A percentile compares a stretch with the other conserved stretches of the same genome.
Evolutionary conservation across 495 filamentous ascomycete species (phyloP).

Genomic region (Penicillium soppii): DNA sequence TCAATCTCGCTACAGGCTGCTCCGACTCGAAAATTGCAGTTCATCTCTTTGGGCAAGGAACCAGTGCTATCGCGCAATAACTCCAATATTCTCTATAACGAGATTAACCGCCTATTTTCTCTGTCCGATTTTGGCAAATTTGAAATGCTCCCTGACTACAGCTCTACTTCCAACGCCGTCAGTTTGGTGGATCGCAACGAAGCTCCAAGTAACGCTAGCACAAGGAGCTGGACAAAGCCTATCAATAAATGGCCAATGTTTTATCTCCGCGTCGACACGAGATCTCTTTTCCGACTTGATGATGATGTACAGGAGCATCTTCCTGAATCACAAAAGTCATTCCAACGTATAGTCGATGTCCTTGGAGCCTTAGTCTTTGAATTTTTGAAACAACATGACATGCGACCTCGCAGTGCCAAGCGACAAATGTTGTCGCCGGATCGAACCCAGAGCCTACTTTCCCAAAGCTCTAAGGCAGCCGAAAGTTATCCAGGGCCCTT

Average conservation of each 20-base stretch:
- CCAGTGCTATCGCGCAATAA: constrained; percentile 52
- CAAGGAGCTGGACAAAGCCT: constrained; percentile 59
- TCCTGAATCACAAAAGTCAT: constrained; percentile 41
- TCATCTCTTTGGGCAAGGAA: constrained; percentile 70
- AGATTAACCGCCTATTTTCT: constrained; percentile 75
- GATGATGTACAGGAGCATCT: constrained; percentile 22
- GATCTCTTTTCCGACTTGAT: constrained; percentile 3
- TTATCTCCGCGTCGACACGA: constrained; percentile 64
- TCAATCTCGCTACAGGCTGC: constrained; percentile 68
- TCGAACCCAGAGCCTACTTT: not conserved
- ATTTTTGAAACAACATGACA: constrained; percentile 67
- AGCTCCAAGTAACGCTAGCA: constrained; percentile 54
- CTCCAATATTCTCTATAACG: constrained; percentile 70
- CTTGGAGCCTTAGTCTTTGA: constrained; percentile 61
- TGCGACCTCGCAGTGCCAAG: constrained; percentile 48
- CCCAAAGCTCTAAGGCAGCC: not conserved
- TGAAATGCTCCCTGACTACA: constrained; percentile 34
- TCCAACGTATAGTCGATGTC: constrained; percentile 58
- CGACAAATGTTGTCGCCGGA: constrained; percentile 11
- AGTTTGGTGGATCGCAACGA: constrained; percentile 37
- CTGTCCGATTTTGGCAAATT: constrained; percentile 73
- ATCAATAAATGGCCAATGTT: constrained; percentile 92
- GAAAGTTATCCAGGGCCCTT: not conserved
- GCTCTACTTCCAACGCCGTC: not conserved
- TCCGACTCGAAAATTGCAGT: constrained; percentile 72